Evolutionary conservation across 1,284 basidiomycete genomes (phyloP).

Genomic region (Nidula niveotomentosa): DNA sequence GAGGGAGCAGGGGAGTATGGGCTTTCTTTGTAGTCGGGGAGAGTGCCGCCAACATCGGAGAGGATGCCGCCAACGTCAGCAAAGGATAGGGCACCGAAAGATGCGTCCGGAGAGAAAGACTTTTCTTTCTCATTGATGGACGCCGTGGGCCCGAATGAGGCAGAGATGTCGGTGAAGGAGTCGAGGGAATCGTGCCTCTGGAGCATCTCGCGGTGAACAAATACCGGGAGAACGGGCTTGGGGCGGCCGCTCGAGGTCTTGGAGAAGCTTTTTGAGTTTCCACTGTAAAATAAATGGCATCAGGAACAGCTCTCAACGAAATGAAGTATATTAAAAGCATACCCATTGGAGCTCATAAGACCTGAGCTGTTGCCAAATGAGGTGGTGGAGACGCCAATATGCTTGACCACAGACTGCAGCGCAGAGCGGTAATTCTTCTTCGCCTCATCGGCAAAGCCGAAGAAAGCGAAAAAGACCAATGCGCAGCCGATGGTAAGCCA

Average conservation of each 20-base stretch:
- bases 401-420: conserved; percentile 43
- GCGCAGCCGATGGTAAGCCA: conserved; percentile 7
- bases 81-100: conserved; percentile 33
- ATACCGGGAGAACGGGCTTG: conserved; percentile 35
- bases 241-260: conserved; percentile 15
- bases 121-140: conserved; percentile 31
- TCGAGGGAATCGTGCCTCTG: conserved; percentile 42
- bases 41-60: conserved; percentile 33
- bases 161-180: conserved; percentile 41
- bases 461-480: conserved; percentile 35
- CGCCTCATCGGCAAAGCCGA: conserved; percentile 28
- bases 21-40: conserved; percentile 30
- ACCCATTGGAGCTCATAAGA: conserved; percentile 28
- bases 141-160: conserved; percentile 35
- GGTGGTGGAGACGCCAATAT: conserved; percentile 40
- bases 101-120: conserved; percentile 23
- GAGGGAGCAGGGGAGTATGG: conserved; percentile 24
- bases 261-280: conserved; percentile 7
- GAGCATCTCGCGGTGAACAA: conserved; percentile 37
- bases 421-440: conserved; percentile 32
- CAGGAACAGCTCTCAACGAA: background rate
- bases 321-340: conserved; percentile 16
- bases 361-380: conserved; percentile 24
- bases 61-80: background rate
- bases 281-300: background rate